phyloP scores from a whole-genome alignment of 2,329 filamentous ascomycete species.

The Ophiostoma novo-ulmi region DNA sequence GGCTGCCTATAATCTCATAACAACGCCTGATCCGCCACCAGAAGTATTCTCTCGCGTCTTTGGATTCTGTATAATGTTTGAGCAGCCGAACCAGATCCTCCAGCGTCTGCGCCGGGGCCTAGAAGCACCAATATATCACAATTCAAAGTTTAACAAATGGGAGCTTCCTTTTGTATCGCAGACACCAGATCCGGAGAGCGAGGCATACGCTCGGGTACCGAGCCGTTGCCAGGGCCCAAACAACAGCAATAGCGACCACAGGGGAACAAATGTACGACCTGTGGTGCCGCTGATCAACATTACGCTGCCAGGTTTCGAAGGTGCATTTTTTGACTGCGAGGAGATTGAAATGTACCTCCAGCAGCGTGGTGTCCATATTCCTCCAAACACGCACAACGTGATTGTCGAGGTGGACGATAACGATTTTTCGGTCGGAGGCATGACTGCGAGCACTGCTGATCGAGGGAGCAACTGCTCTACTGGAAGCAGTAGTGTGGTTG shows the following conservation, averaged over 20 bases:
- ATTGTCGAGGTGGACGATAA: slow-evolving; percentile 50
- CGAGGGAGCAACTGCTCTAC: not conserved
- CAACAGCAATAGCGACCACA: slow-evolving; percentile 33
- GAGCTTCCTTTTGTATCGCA: slow-evolving; percentile 39
- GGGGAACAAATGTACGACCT: slow-evolving; percentile 35
- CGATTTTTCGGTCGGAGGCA: slow-evolving; percentile 35
- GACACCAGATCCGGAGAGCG: slow-evolving; percentile 25
- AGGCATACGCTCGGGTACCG: not conserved
- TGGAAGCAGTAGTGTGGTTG: not conserved
- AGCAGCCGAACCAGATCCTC: slow-evolving; percentile 46
- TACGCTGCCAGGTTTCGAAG: slow-evolving; percentile 58
- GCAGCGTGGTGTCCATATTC: slow-evolving; percentile 57
- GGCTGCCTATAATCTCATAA: slow-evolving; percentile 54
- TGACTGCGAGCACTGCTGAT: not conserved
- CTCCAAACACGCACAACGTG: slow-evolving; percentile 55
- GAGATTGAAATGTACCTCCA: slow-evolving; percentile 72
- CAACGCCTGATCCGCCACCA: slow-evolving; percentile 45
- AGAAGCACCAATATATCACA: slow-evolving; percentile 50
- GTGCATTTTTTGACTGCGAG: slow-evolving; percentile 70
- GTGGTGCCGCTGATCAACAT: slow-evolving; percentile 47
- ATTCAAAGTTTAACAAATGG: slow-evolving; percentile 36
- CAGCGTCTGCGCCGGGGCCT: slow-evolving; percentile 38
- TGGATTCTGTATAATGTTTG: slow-evolving; percentile 62
- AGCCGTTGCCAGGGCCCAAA: slow-evolving; percentile 4
- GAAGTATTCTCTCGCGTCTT: slow-evolving; percentile 54